Evolutionary conservation across 768 basidiomycete species (phyloP), one percentile per base, ranked within the genome.

Genomic region (Tylopilus vinaceipallidus): DNA sequence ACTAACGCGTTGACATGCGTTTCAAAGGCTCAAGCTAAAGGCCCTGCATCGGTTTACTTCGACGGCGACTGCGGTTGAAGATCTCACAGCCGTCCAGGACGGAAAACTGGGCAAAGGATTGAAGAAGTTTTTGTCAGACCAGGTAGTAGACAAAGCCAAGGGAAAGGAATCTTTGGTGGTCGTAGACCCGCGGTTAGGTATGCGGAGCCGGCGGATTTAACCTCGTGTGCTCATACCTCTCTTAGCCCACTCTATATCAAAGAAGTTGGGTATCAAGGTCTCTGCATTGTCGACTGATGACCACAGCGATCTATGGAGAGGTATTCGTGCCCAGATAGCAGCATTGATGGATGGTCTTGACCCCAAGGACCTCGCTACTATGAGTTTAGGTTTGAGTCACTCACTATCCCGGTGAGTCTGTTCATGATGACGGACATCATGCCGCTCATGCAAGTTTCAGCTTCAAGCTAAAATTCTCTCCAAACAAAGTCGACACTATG

Each of bases 401-500:
- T 97, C 94, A 47, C 75, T 99, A 65, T 95, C 94, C 42, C 84
- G 94, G 93, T 91, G 39, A 49, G 79, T 64, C 14, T 16, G 17
- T 45, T 42, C 23, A 34, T 27, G 26, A 36, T 48, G 24, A 23
- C 29, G 22, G 5, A 38, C 37, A 20, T 38, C 45, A n/a, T 37
- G 36, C 45, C 27, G 40, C 52, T 58, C 36, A 52, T 47, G n/a
- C 37, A 22, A 17, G 29, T 17, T 45, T 27, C 55, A 95, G 95
- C 52, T 99, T 95, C 76, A 99, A 98, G 78, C 80, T 99, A 61
- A 99, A 99, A 73, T 98, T 99, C 73, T 98, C 97, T 8, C 95
- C 97, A 7, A 97, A 98, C 75, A 98, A 98, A 73, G 95, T 99
- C 40, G 97, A 99, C 66, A 98, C 95, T 8, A 99, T 99, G 97